phyloP scores from a whole-genome alignment of 331 rosid species.

The Saraca asoca region DNA sequence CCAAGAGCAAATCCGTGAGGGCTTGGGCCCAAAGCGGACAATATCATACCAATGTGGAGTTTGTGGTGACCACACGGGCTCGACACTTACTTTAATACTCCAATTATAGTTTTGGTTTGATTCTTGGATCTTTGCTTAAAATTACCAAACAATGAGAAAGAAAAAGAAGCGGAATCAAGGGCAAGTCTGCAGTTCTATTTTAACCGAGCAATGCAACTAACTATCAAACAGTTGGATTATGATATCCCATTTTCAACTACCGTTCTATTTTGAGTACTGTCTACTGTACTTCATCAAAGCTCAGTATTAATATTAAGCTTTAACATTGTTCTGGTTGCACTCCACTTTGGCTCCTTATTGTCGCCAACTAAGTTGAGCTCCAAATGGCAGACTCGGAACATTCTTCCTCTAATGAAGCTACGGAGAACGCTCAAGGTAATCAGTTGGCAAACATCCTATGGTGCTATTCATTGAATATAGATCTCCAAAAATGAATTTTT shows the following conservation, averaged over 20 bases:
- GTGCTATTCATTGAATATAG: background rate
- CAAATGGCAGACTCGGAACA: constrained; percentile 40
- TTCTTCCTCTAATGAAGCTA: constrained; percentile 34
- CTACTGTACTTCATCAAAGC: background rate
- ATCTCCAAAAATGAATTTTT: background rate
- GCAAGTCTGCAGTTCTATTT: background rate
- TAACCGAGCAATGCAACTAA: constrained; percentile 18
- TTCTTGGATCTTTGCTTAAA: too few species aligned
- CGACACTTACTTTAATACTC: too few species aligned
- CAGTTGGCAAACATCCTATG: background rate
- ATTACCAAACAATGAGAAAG: too few species aligned
- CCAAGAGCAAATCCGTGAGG: too few species aligned
- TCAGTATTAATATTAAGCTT: background rate
- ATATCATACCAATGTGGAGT: too few species aligned
- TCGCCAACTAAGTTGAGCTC: background rate
- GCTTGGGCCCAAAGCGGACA: too few species aligned
- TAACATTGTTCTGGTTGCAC: background rate
- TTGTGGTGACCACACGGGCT: too few species aligned
- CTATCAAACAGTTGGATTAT: background rate
- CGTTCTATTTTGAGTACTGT: constrained; percentile 28
- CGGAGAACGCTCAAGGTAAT: constrained; percentile 19
- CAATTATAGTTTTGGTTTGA: too few species aligned
- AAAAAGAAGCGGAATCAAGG: too few species aligned
- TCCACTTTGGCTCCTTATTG: background rate
- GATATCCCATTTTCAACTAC: constrained; percentile 32